Conservation (phyloP, 208 protist genomes). For the Crithidia brevicula region DNA sequence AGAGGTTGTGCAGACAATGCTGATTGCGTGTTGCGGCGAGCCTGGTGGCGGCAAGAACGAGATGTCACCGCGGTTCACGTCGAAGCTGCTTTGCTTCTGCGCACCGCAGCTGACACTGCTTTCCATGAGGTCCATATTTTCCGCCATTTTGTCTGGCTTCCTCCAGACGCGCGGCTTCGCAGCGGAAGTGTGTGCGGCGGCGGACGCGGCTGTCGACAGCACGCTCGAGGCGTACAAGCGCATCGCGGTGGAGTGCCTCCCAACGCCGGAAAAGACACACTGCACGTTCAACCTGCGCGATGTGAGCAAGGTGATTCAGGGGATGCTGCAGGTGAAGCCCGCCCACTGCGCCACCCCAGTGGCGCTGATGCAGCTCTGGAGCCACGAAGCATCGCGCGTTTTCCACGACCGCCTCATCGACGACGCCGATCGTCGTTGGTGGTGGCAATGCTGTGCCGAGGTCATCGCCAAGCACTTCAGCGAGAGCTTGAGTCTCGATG, state of each 20-base stretch:
- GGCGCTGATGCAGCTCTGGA: constrained; percentile 90
- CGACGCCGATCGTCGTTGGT: constrained; percentile 90
- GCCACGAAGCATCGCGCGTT: constrained; percentile 95
- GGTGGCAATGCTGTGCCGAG: constrained; percentile 78
- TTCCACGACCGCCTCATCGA: constrained; percentile 98
- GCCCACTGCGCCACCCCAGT: constrained; percentile 52
- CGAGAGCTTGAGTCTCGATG: constrained; percentile 18
- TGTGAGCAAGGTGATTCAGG: constrained; percentile 97
- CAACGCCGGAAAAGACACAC: constrained; percentile 97
- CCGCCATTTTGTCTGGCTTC: constrained; percentile 93
- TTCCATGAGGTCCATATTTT: constrained; percentile 93
- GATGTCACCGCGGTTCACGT: constrained; percentile 91
- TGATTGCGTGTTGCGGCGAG: constrained; percentile 93
- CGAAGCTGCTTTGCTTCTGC: constrained; percentile 91
- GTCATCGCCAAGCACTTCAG: constrained; percentile 71
- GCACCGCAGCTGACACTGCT: constrained; percentile 89
- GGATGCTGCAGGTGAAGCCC: constrained; percentile 90
- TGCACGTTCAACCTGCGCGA: constrained; percentile 99
- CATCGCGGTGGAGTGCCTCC: constrained; percentile 93
- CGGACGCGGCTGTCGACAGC: constrained; percentile 82
- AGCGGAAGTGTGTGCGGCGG: constrained; percentile 47
- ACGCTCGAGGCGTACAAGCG: constrained; percentile 94
- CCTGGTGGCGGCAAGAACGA: constrained; percentile 95
- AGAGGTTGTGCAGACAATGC: constrained; percentile 87
- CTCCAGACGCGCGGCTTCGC: constrained; percentile 50